A percentile compares a stretch with the other conserved stretches of the same genome.
Evolutionary conservation across 345 rosid genomes (phyloP).

Genomic region (Sisymbrium altissimum): DNA sequence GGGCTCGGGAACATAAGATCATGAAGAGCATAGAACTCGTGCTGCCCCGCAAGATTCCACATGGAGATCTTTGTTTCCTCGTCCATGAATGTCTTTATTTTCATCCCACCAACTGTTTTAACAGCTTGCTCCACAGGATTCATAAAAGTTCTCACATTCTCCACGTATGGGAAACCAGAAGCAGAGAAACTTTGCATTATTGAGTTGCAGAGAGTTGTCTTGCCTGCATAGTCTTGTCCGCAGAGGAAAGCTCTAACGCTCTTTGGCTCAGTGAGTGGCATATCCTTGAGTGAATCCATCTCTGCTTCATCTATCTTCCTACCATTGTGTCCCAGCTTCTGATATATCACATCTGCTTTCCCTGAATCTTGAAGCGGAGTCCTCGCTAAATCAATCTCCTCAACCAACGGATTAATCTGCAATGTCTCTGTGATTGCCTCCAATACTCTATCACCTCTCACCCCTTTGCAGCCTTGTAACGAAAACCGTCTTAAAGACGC

Average conservation of each 20-base stretch:
- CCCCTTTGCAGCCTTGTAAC: slow-evolving; percentile 83
- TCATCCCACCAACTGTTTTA: slow-evolving; percentile 68
- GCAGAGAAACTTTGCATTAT: slow-evolving; percentile 65
- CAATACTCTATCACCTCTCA: slow-evolving; percentile 63
- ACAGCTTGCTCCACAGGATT: slow-evolving; percentile 91
- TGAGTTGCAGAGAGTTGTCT: slow-evolving; percentile 74
- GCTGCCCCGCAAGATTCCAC: slow-evolving; percentile 94
- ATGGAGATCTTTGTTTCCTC: slow-evolving; percentile 80
- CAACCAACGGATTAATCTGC: slow-evolving; percentile 87
- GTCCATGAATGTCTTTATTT: slow-evolving; percentile 72
- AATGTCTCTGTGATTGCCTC: slow-evolving; percentile 69
- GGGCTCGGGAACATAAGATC: slow-evolving; percentile 97
- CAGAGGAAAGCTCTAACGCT: slow-evolving; percentile 86
- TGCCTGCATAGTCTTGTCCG: slow-evolving; percentile 94
- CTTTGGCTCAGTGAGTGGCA: slow-evolving; percentile 80
- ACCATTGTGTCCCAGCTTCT: slow-evolving; percentile 73
- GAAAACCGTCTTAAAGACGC: slow-evolving; percentile 68
- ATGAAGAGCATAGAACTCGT: slow-evolving; percentile 79
- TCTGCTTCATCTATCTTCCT: slow-evolving; percentile 53
- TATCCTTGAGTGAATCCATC: slow-evolving; percentile 67
- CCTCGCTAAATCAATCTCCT: slow-evolving; percentile 74
- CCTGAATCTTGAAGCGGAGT: slow-evolving; percentile 76
- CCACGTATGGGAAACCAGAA: slow-evolving; percentile 67
- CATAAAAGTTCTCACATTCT: slow-evolving; percentile 72
- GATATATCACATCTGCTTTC: slow-evolving; percentile 61